These are phyloP conservation scores for Senecio squalidus DNA, from an alignment of 140 eudicot species.

Conservation along the genomic window DNA sequence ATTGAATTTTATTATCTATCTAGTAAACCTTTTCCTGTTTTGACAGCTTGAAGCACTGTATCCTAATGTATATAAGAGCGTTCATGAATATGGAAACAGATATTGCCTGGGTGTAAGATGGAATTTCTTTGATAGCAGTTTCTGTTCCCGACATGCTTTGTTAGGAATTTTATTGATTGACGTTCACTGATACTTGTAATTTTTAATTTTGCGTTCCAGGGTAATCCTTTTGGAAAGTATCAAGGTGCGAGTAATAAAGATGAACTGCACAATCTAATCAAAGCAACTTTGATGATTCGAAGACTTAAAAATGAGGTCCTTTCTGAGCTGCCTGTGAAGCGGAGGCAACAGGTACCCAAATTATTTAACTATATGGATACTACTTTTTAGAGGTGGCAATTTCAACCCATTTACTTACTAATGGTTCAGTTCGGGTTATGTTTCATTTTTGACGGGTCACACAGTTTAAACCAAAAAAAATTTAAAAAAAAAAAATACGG, in stretches of 20 bases:
- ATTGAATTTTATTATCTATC: not conserved
- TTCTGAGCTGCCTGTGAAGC: constrained; percentile 84
- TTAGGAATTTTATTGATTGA: not conserved
- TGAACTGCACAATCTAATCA: constrained; percentile 92
- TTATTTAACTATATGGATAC: not conserved
- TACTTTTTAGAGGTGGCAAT: too few relatives aligned
- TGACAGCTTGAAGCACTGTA: constrained; percentile 91
- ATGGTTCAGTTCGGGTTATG: too few relatives aligned
- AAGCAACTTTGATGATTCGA: constrained; percentile 95
- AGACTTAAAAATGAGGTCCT: constrained; percentile 95
- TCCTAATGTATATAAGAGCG: constrained; percentile 75
- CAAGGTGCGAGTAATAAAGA: constrained; percentile 99
- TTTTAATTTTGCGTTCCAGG: constrained; percentile 57
- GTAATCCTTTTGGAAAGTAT: constrained; percentile 81
- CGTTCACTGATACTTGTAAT: constrained; percentile 13
- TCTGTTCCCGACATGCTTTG: not conserved
- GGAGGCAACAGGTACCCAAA: constrained; percentile 83
- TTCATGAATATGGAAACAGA: constrained; percentile 84
- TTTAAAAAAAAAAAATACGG: too few relatives aligned
- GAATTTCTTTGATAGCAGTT: constrained; percentile 1
- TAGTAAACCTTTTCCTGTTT: constrained; percentile 8
- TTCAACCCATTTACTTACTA: too few relatives aligned
- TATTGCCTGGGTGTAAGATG: constrained; percentile 96
- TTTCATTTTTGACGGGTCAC: too few relatives aligned
- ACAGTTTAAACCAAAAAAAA: too few relatives aligned